These are phyloP conservation scores for Kodamaea kaohsiungensis DNA, from an alignment of 805 yeast species.

Conservation along the genomic window DNA sequence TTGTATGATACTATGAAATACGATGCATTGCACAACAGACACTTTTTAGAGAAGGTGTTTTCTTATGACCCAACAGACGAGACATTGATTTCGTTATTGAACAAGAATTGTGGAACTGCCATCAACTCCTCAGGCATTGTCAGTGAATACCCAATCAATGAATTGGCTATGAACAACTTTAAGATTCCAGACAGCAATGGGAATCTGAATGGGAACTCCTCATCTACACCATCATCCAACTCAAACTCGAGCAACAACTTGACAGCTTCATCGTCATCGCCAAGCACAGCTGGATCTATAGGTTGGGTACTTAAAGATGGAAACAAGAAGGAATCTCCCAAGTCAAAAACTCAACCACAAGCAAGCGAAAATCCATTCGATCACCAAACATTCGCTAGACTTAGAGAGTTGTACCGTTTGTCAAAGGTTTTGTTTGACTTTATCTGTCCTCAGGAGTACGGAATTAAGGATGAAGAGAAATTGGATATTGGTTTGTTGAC, in stretches of 20 bases:
- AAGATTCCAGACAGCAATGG: constrained; percentile 49
- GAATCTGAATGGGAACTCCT: constrained; percentile 5
- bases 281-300: constrained; percentile 60
- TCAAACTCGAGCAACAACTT: constrained; percentile 22
- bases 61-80: constrained; percentile 55
- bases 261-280: constrained; percentile 20
- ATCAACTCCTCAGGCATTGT: constrained; percentile 56
- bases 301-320: constrained; percentile 65
- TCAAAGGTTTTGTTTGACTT: constrained; percentile 95
- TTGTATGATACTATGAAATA: constrained; percentile 97
- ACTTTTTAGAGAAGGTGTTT: constrained; percentile 81
- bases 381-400: constrained; percentile 71
- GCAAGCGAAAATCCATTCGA: constrained; percentile 56
- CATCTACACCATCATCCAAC: constrained; percentile 16
- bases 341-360: constrained; percentile 10
- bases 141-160: constrained; percentile 71
- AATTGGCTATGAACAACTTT: constrained; percentile 75
- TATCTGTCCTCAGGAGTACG: constrained; percentile 98
- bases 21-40: constrained; percentile 94
- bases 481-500: constrained; percentile 94
- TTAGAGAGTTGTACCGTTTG: constrained; percentile 84
- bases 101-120: constrained; percentile 44
- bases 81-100: constrained; percentile 31
- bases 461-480: constrained; percentile 92
- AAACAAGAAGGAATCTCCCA: constrained; percentile 16